phyloP scores from a whole-genome alignment of 1,284 basidiomycete species.

The Kwoniella shivajii region DNA sequence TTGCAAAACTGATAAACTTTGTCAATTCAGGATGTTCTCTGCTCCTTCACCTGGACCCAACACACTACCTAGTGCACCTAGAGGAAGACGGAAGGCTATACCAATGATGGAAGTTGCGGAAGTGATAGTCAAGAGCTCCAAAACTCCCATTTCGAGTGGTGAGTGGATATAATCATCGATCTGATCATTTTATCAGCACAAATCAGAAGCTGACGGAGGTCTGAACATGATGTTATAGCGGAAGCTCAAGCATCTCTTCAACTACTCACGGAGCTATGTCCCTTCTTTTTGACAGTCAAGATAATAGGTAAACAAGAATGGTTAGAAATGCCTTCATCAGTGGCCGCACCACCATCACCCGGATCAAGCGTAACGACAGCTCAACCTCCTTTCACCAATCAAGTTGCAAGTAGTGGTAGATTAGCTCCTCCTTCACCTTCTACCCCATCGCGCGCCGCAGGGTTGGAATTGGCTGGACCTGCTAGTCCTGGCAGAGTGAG shows the following conservation, averaged over 20 bases:
- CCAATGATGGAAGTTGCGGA: constrained; percentile 50
- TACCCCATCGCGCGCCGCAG: constrained; percentile 12
- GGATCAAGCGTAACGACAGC: constrained; percentile 10
- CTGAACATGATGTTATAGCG: constrained; percentile 31
- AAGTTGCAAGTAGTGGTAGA: too few species aligned
- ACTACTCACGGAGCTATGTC: constrained; percentile 52
- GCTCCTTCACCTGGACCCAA: constrained; percentile 33
- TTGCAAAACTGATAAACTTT: not conserved
- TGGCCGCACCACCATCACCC: constrained; percentile 12
- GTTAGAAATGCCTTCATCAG: constrained; percentile 51
- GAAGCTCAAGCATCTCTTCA: constrained; percentile 52
- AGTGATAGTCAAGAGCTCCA: constrained; percentile 54
- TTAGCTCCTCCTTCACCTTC: constrained; percentile 18
- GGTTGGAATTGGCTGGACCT: constrained; percentile 24
- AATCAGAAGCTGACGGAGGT: not conserved
- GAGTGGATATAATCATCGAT: constrained; percentile 12
- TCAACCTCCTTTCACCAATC: not conserved
- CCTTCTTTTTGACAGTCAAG: constrained; percentile 50
- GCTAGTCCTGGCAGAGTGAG: constrained; percentile 49
- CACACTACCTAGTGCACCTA: constrained; percentile 33
- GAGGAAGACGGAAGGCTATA: constrained; percentile 46
- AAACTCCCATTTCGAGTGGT: constrained; percentile 53
- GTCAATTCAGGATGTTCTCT: constrained; percentile 45
- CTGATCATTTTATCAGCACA: not conserved
- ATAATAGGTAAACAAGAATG: constrained; percentile 48